Conservation (phyloP, 2,329 filamentous ascomycete species). For the Cladophialophora chaetospira region DNA sequence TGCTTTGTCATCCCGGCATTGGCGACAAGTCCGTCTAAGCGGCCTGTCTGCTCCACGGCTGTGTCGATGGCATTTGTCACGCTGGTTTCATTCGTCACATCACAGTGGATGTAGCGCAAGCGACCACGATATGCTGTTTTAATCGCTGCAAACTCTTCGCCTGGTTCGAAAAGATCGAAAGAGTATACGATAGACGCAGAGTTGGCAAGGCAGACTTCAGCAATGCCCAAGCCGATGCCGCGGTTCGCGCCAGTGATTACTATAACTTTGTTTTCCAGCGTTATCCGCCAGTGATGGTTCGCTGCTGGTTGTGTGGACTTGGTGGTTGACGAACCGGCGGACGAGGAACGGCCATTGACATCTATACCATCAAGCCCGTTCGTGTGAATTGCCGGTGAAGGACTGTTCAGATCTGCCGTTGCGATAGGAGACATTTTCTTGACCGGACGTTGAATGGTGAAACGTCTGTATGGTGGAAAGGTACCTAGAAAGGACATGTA, state of each 20-base stretch:
- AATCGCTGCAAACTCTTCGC: constrained; percentile 40
- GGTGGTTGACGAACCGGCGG: constrained; percentile 35
- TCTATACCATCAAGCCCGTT: no score
- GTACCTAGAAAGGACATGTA: no score
- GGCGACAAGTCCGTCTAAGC: constrained; percentile 27
- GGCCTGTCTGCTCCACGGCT: constrained; percentile 13
- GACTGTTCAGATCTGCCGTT: no score
- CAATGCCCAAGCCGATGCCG: constrained; percentile 51
- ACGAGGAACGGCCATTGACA: no score
- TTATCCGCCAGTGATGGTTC: constrained; percentile 44
- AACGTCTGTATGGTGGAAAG: no score
- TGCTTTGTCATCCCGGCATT: constrained; percentile 45
- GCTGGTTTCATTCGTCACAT: constrained; percentile 18
- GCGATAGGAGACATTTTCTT: no score
- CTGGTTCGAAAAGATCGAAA: constrained; percentile 44
- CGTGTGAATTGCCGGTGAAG: no score
- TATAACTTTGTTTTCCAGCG: not conserved
- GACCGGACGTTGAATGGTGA: no score
- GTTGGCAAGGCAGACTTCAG: constrained; percentile 52
- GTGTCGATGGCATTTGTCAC: constrained; percentile 17
- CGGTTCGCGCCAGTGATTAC: constrained; percentile 48
- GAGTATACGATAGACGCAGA: constrained; percentile 45
- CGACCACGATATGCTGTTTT: constrained; percentile 42
- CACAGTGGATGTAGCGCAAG: constrained; percentile 15
- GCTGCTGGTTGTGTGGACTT: constrained; percentile 46